Conservation (phyloP, 2,329 filamentous ascomycete genomes). For the Calonectria pseudoreteaudii region DNA sequence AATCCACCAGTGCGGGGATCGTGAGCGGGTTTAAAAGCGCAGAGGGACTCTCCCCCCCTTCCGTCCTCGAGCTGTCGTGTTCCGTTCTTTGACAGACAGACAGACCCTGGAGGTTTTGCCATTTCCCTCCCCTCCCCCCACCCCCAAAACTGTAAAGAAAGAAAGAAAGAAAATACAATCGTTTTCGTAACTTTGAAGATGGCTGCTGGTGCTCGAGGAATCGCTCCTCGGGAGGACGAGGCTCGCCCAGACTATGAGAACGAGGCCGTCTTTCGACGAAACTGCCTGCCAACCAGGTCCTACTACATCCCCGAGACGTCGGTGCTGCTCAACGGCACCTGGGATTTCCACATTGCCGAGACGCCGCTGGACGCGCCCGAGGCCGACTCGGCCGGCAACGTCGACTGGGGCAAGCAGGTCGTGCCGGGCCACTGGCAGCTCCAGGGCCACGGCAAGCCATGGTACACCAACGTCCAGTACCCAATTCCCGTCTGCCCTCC, state of each 20-base stretch:
- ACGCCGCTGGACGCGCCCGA: constrained; percentile 60
- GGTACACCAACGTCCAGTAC: constrained; percentile 77
- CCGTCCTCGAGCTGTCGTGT: background rate
- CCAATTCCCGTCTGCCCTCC: constrained; percentile 76
- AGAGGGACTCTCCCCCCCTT: background rate
- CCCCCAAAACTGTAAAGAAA: background rate
- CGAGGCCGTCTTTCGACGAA: constrained; percentile 63
- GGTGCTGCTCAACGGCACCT: constrained; percentile 65
- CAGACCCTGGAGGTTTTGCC: background rate
- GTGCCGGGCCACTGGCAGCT: constrained; percentile 79
- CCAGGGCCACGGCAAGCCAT: constrained; percentile 74
- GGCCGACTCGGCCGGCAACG: constrained; percentile 61
- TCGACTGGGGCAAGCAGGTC: constrained; percentile 61
- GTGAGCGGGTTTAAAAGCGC: constrained; percentile 15
- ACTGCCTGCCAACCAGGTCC: constrained; percentile 63
- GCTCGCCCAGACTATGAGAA: constrained; percentile 61
- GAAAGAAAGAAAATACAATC: background rate
- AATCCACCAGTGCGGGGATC: background rate
- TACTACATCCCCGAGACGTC: constrained; percentile 65
- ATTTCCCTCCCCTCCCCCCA: background rate
- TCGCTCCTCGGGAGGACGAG: constrained; percentile 49
- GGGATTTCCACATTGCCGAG: constrained; percentile 65
- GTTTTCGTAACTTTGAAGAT: constrained; percentile 25
- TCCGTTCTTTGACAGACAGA: background rate
- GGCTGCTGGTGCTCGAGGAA: constrained; percentile 39